Evolutionary conservation across 1,284 basidiomycete species (phyloP), one percentile per base, ranked within the genome.

Genomic region (Butyriboletus appendiculatus): DNA sequence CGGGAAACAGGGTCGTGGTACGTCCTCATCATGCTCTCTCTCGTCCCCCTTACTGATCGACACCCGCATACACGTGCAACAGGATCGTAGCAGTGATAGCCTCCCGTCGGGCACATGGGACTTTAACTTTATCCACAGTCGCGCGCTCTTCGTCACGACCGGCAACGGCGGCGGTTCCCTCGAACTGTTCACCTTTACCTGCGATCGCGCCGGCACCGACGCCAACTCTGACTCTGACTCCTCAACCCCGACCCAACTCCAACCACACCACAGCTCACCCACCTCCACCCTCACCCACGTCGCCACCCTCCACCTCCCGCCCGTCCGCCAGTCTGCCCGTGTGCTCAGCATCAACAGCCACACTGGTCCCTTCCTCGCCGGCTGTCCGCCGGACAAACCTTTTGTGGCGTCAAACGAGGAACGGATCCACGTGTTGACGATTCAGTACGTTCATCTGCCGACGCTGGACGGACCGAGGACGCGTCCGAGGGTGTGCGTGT

Each of bases 41-140:
- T n/a, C n/a, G n/a, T n/a, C n/a, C 34, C 11, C 7, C 11, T 43
- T 28, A 43, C 45, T 28, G 45, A 47, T 44, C 34, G 24, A 42
- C 1, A 5, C 15, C 14, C 22, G 15, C 20, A 20, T 14, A 4
- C 37, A 2, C 15, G 9, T 3, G 6, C 16, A 37, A 48, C 48
- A 75, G 74, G 57, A 67, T 46, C 55, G 57, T 7, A 40, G 58
- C 8, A 64, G 58, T 18, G 55, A 58, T 6, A 42, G 61, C 11
- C 63, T 76, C 16, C 73, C 73, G 0, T 50, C 48, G 0, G 55
- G 59, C 1, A 68, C 70, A 6, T 73, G 69, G 62, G 79, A 81
- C 61, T 79, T 82, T 59, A 70, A 75, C 0, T 79, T 84, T 51
- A 65, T 84, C 48, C 75, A 74, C 1, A 66, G 66, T 22, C 71